Evolutionary conservation across 2,329 filamentous ascomycete species (phyloP).

Genomic region (Daldinia sp.): DNA sequence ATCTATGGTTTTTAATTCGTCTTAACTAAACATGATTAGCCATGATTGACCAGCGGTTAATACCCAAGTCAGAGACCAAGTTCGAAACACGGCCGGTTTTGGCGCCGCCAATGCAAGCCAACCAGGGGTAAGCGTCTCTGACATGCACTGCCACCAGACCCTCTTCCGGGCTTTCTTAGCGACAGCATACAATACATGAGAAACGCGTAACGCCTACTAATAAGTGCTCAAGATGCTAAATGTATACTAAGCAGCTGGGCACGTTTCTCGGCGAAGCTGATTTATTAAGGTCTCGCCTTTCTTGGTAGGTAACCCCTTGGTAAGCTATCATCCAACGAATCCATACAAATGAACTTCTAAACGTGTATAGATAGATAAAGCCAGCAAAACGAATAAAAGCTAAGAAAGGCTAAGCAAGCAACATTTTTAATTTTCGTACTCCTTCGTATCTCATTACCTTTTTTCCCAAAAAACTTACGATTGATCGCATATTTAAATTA

Average conservation of each 20-base stretch:
- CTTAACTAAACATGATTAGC: neutral
- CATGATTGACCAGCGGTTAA: neutral
- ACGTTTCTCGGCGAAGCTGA: neutral
- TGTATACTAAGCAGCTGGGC: neutral
- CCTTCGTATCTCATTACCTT: neutral
- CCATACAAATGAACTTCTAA: neutral
- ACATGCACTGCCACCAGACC: slow-evolving; percentile 6
- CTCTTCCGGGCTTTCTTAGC: neutral
- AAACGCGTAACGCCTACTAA: neutral
- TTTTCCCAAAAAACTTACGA: neutral
- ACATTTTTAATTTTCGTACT: neutral
- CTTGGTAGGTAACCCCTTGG: neutral
- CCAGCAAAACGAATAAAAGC: neutral
- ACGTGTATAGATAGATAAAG: too few species aligned
- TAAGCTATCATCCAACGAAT: neutral
- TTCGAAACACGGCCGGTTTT: slow-evolving; percentile 8
- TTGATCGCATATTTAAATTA: neutral
- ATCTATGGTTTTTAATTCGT: neutral
- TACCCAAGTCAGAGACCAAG: slow-evolving; percentile 3
- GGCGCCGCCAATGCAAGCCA: slow-evolving; percentile 3
- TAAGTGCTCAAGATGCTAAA: too few species aligned
- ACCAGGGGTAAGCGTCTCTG: slow-evolving; percentile 1
- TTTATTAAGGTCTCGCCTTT: neutral
- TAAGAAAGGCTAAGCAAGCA: neutral
- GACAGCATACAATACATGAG: neutral